These are phyloP conservation scores for Cyberlindnera maritima DNA, from an alignment of 805 yeast genomes.

Conservation along the genomic window DNA sequence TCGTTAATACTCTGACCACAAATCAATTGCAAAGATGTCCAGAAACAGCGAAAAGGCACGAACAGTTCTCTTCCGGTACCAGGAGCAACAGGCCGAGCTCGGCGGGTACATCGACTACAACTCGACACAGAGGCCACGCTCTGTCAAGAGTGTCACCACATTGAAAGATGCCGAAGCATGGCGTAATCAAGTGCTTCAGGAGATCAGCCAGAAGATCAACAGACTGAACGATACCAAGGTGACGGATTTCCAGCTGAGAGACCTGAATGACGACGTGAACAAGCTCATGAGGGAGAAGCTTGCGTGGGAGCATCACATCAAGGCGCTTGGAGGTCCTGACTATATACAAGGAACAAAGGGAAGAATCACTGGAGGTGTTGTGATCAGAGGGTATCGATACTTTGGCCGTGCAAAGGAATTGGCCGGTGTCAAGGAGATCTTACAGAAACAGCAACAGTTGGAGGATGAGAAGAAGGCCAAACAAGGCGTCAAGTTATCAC, in stretches of 20 bases:
- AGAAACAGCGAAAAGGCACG: conserved; percentile 69
- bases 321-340: conserved; percentile 72
- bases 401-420: conserved; percentile 83
- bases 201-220: conserved; percentile 58
- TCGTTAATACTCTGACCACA: neutral
- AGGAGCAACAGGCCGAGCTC: conserved; percentile 58
- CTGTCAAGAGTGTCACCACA: conserved; percentile 48
- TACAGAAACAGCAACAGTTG: conserved; percentile 34
- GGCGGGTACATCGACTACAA: conserved; percentile 58
- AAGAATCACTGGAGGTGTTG: conserved; percentile 19
- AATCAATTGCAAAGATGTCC: conserved; percentile 48
- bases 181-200: conserved; percentile 59
- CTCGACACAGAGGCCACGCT: conserved; percentile 57
- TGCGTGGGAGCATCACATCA: conserved; percentile 78
- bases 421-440: conserved; percentile 60
- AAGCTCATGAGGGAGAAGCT: conserved; percentile 61
- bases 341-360: conserved; percentile 34
- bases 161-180: conserved; percentile 69
- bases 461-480: conserved; percentile 19
- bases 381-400: conserved; percentile 41
- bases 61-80: conserved; percentile 61
- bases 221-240: conserved; percentile 60
- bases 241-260: conserved; percentile 64
- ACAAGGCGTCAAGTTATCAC: conserved; percentile 18
- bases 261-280: conserved; percentile 72